phyloP scores from a whole-genome alignment of 441 rosid genomes.

The Cnidoscolus chayamansa region DNA sequence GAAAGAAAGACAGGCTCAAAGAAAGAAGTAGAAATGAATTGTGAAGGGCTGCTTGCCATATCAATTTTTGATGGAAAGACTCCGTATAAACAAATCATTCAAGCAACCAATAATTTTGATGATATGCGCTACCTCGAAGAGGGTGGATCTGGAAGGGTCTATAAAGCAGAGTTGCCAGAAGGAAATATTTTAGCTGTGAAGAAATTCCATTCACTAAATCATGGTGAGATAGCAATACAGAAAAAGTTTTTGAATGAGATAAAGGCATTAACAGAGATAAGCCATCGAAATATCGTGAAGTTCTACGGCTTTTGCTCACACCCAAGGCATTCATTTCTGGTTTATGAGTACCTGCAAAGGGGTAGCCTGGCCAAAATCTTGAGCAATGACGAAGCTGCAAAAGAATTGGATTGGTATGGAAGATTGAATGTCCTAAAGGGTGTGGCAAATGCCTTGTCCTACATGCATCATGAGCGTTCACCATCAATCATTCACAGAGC shows the following conservation, averaged over 20 bases:
- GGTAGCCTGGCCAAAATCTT: constrained; percentile 24
- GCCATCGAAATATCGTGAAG: constrained; percentile 28
- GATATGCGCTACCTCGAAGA: constrained; percentile 10
- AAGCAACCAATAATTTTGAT: constrained; percentile 11
- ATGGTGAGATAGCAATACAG: not conserved
- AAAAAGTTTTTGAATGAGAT: constrained; percentile 9
- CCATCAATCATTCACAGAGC: constrained; percentile 34
- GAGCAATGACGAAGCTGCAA: constrained; percentile 7
- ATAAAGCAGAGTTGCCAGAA: constrained; percentile 16
- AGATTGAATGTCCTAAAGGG: constrained; percentile 29
- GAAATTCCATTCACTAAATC: constrained; percentile 7
- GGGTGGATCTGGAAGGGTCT: constrained; percentile 23
- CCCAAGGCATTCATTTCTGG: constrained; percentile 23
- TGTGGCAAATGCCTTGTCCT: constrained; percentile 28
- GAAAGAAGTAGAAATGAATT: too few relatives aligned
- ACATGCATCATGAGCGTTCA: constrained; percentile 33
- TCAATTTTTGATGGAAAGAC: too few relatives aligned
- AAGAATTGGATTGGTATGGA: constrained; percentile 25
- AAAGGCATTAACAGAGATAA: constrained; percentile 19
- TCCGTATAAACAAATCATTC: too few relatives aligned
- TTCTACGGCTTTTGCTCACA: constrained; percentile 22
- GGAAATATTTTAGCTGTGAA: constrained; percentile 14
- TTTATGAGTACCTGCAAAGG: constrained; percentile 31
- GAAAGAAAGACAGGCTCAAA: too few relatives aligned
- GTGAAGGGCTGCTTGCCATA: too few relatives aligned